A percentile compares a stretch with the other conserved stretches of the same genome.
phyloP scores from a whole-genome alignment of 1,284 basidiomycete species.

The Pisolithus thermaeus region DNA sequence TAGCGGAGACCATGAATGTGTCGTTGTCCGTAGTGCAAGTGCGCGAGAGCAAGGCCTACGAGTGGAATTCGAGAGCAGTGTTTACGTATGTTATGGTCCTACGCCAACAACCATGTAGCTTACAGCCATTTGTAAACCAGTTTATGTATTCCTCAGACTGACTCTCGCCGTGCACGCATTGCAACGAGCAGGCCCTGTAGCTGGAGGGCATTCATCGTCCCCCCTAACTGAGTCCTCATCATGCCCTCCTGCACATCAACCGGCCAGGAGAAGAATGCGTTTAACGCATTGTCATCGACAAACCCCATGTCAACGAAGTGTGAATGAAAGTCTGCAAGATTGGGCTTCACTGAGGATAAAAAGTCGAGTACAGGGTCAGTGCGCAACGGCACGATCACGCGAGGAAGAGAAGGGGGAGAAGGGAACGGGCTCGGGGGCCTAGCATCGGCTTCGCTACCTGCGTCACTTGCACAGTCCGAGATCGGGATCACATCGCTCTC shows the following conservation, averaged over 20 bases:
- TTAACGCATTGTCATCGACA: neutral
- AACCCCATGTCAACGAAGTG: conserved; percentile 3
- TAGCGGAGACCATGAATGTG: conserved; percentile 1
- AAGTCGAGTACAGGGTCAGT: conserved; percentile 2
- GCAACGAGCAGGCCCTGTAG: conserved; percentile 1
- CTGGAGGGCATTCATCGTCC: conserved; percentile 3
- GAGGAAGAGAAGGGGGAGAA: no score
- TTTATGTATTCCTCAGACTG: neutral
- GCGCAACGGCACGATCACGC: neutral
- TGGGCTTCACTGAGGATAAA: neutral
- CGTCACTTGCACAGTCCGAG: no score
- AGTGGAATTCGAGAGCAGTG: no score
- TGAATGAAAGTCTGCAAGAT: neutral
- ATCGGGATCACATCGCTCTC: no score
- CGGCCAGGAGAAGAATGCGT: conserved; percentile 1
- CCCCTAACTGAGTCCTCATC: neutral
- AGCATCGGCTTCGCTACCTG: no score
- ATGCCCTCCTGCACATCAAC: neutral
- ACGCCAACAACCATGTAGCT: neutral
- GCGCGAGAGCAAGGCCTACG: no score
- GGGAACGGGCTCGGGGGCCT: no score
- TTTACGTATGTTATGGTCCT: no score
- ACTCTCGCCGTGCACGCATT: neutral
- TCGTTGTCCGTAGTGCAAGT: conserved; percentile 10
- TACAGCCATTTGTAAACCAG: neutral